These are phyloP conservation scores for Scedosporium apiospermum DNA, from an alignment of 2,329 filamentous ascomycete genomes.

Conservation along the genomic window DNA sequence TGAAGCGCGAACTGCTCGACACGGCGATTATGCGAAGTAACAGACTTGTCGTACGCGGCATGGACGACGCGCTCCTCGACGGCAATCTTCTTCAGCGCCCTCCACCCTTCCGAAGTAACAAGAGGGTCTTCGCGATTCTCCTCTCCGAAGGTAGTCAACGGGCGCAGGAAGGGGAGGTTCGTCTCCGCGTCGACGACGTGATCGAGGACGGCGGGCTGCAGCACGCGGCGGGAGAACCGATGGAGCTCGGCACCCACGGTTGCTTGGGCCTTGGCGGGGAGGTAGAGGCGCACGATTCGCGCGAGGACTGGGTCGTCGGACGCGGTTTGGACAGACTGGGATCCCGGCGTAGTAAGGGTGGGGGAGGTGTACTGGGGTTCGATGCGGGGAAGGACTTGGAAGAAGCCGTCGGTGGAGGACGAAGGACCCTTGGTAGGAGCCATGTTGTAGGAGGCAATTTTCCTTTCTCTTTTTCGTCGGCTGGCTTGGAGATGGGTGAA, in stretches of 20 bases:
- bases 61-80: conserved; percentile 9
- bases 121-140: conserved; percentile 11
- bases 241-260: conserved; percentile 8
- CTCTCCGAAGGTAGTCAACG: conserved; percentile 11
- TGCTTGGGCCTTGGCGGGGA: not conserved
- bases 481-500: too few species aligned
- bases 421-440: not conserved
- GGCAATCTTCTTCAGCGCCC: conserved; percentile 10
- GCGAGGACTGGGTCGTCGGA: too few species aligned
- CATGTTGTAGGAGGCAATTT: not conserved
- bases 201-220: conserved; percentile 7
- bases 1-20: conserved; percentile 9
- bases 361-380: conserved; percentile 9
- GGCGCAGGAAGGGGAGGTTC: conserved; percentile 7
- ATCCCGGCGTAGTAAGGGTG: not conserved
- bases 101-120: conserved; percentile 10
- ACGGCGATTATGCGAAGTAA: conserved; percentile 9
- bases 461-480: too few species aligned
- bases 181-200: conserved; percentile 10
- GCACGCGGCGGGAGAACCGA: conserved; percentile 8
- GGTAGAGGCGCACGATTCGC: too few species aligned
- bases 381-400: conserved; percentile 8
- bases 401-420: conserved; percentile 11
- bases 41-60: conserved; percentile 5
- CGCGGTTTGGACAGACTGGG: too few species aligned